Evolutionary conservation across 2,329 filamentous ascomycete species (phyloP).

Genomic region (Verruconis gallopava): DNA sequence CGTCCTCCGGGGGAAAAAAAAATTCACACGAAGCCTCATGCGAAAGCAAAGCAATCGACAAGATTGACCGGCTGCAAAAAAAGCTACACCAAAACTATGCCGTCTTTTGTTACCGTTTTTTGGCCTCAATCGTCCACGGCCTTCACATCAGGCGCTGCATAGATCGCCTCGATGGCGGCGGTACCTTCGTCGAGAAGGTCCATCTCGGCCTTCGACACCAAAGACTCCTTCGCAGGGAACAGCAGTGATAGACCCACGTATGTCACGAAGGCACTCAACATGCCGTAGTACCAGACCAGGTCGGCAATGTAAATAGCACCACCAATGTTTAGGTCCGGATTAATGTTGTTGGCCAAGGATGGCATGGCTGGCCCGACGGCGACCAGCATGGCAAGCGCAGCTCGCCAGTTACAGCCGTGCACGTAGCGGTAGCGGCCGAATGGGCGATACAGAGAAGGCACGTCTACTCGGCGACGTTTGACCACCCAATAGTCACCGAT

Average conservation of each 20-base stretch:
- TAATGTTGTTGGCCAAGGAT: constrained; percentile 11
- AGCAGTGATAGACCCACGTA: constrained; percentile 21
- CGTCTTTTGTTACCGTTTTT: no score
- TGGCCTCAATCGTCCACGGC: no score
- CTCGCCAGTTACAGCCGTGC: constrained; percentile 10
- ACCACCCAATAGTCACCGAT: constrained; percentile 13
- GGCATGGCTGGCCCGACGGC: constrained; percentile 14
- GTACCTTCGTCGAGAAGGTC: no score
- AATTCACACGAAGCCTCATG: no score
- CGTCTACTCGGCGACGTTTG: constrained; percentile 13
- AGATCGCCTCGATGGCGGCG: no score
- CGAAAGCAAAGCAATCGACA: no score
- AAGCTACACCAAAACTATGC: no score
- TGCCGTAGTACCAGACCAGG: constrained; percentile 28
- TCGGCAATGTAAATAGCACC: constrained; percentile 22
- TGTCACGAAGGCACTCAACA: constrained; percentile 22
- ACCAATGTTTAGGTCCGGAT: constrained; percentile 13
- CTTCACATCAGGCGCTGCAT: no score
- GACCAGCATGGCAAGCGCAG: constrained; percentile 11
- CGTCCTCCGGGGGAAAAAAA: no score
- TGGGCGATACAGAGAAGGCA: constrained; percentile 15
- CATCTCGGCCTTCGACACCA: no score
- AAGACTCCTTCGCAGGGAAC: no score
- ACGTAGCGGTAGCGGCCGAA: constrained; percentile 10
- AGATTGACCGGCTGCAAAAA: no score